Percentiles rank a stretch among this genome's conserved stretches.
Conservation (phyloP, 257 asterid species). For the Catharanthus roseus region DNA sequence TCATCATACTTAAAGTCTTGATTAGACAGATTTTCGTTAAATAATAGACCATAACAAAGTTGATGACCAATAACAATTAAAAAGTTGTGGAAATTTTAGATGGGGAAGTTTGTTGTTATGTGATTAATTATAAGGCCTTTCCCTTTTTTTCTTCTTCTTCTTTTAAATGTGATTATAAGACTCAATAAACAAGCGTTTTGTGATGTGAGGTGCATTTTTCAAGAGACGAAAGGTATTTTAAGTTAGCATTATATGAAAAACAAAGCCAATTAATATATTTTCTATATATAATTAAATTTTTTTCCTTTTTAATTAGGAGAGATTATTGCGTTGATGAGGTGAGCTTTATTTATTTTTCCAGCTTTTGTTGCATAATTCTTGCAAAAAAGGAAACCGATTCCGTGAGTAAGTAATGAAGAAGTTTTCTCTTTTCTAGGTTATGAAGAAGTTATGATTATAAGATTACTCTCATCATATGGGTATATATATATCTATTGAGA, state of each 20-base stretch:
- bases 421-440: neutral
- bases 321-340: neutral
- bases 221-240: no score
- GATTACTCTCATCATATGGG: neutral
- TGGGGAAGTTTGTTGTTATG: neutral
- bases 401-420: neutral
- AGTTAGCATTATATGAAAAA: no score
- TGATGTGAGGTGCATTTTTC: no score
- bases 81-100: neutral
- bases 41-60: neutral
- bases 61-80: constrained; percentile 3
- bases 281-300: no score
- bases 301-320: neutral
- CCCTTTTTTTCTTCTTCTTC: no score
- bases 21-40: neutral
- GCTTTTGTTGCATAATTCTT: neutral
- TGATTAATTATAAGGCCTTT: no score
- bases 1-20: neutral
- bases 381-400: neutral
- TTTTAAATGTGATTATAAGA: no score
- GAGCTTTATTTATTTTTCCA: neutral
- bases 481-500: no score
- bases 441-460: neutral
- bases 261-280: no score
- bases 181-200: no score